These are phyloP conservation scores for Plasmodium gaboni DNA, from an alignment of 169 alveolate species.

Conservation along the genomic window DNA sequence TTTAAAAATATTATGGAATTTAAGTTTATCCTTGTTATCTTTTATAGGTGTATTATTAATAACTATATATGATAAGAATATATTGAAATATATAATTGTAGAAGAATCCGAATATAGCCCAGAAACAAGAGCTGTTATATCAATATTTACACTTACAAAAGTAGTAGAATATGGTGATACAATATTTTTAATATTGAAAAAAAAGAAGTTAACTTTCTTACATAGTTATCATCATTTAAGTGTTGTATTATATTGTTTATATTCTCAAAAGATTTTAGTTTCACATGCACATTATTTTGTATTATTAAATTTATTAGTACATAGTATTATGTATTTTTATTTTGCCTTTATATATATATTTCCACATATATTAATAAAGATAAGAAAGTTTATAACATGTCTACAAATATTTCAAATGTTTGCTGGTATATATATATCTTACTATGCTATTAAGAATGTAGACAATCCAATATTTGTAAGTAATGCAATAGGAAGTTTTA, in stretches of 20 bases:
- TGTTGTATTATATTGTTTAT: constrained; percentile 83
- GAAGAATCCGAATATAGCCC: constrained; percentile 71
- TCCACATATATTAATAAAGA: constrained; percentile 17
- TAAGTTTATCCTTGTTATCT: constrained; percentile 35
- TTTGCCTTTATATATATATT: constrained; percentile 77
- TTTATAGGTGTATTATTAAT: constrained; percentile 35
- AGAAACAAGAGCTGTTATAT: constrained; percentile 80
- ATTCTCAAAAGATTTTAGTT: constrained; percentile 79
- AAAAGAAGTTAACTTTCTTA: constrained; percentile 80
- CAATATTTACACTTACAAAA: constrained; percentile 81
- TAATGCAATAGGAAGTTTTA: constrained; percentile 62
- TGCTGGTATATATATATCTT: constrained; percentile 63
- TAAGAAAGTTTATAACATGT: constrained; percentile 36
- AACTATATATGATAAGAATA: constrained; percentile 24
- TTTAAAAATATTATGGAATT: constrained; percentile 38
- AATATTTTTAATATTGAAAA: constrained; percentile 75
- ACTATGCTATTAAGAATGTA: constrained; percentile 49
- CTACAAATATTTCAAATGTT: constrained; percentile 66
- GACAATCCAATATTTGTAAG: constrained; percentile 23
- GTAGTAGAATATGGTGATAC: constrained; percentile 86
- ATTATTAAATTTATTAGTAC: constrained; percentile 80
- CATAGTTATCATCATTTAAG: constrained; percentile 85
- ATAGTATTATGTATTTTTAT: constrained; percentile 84
- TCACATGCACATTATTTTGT: constrained; percentile 85
- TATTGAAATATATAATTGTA: constrained; percentile 29